phyloP scores from a whole-genome alignment of 345 rosid genomes.

The Punica granatum region DNA sequence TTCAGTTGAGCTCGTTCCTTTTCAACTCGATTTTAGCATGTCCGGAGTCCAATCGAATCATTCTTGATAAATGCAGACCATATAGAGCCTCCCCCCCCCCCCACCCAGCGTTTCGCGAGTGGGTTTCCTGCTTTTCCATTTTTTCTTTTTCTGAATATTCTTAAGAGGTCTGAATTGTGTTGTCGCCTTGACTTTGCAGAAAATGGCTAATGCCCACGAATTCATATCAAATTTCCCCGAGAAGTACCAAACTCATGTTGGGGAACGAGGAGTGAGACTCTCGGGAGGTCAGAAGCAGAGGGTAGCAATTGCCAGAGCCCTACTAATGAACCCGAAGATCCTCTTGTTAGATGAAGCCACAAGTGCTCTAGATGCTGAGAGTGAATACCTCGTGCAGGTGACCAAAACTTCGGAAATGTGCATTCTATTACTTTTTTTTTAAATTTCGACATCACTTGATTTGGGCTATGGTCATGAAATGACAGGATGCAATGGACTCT shows the following conservation, averaged over 20 bases:
- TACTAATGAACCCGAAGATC: slow-evolving; percentile 76
- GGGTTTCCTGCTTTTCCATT: neutral
- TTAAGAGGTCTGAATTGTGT: neutral
- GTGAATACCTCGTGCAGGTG: slow-evolving; percentile 92
- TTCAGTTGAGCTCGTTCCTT: too few species aligned
- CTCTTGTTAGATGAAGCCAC: slow-evolving; percentile 90
- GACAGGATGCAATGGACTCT: slow-evolving; percentile 90
- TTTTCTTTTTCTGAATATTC: neutral
- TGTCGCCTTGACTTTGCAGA: slow-evolving; percentile 35
- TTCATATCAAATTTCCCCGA: slow-evolving; percentile 74
- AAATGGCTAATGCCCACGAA: slow-evolving; percentile 91
- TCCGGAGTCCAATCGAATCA: neutral
- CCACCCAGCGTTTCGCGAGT: too few species aligned
- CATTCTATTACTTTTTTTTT: neutral
- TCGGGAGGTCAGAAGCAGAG: slow-evolving; percentile 97
- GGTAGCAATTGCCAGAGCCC: slow-evolving; percentile 85
- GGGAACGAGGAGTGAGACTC: slow-evolving; percentile 83
- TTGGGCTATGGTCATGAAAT: neutral
- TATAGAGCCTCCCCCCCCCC: too few species aligned
- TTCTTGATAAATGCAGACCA: neutral
- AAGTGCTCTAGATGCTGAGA: slow-evolving; percentile 93
- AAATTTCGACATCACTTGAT: neutral
- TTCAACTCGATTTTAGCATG: neutral
- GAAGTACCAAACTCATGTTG: slow-evolving; percentile 64
- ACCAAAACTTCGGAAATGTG: neutral